These are phyloP conservation scores for Solanum tacnaense DNA, from an alignment of 257 asterid species.

Conservation along the genomic window DNA sequence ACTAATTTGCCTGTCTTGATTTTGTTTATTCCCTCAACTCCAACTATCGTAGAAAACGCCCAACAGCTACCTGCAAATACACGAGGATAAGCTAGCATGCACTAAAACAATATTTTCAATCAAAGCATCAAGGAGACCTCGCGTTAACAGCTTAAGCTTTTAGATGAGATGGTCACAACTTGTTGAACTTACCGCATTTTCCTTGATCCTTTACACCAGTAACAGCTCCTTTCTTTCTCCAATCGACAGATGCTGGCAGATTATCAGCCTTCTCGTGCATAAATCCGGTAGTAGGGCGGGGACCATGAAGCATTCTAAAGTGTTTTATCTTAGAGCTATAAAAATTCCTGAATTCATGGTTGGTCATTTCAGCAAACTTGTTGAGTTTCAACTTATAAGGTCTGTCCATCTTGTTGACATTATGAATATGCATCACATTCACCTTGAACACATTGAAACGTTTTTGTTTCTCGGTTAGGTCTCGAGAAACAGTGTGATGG, in stretches of 20 bases:
- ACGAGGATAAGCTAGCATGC: not conserved
- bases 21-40: conserved; percentile 84
- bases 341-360: conserved; percentile 46
- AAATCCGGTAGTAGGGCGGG: conserved; percentile 32
- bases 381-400: conserved; percentile 86
- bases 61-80: conserved; percentile 67
- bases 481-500: conserved; percentile 63
- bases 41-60: conserved; percentile 90
- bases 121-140: not conserved
- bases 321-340: conserved; percentile 65
- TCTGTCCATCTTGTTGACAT: conserved; percentile 57
- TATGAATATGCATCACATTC: conserved; percentile 55
- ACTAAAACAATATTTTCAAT: not conserved
- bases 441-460: conserved; percentile 85
- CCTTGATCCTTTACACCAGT: conserved; percentile 82
- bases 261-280: conserved; percentile 32
- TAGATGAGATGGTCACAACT: not conserved
- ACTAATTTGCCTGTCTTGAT: conserved; percentile 52
- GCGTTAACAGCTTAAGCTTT: not conserved
- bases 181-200: conserved; percentile 45
- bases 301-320: conserved; percentile 45
- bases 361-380: conserved; percentile 69
- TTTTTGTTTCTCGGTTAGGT: conserved; percentile 42
- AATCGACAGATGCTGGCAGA: conserved; percentile 61
- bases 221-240: conserved; percentile 81